phyloP scores from a whole-genome alignment of 768 basidiomycete genomes.

The Russula ochroleuca region DNA sequence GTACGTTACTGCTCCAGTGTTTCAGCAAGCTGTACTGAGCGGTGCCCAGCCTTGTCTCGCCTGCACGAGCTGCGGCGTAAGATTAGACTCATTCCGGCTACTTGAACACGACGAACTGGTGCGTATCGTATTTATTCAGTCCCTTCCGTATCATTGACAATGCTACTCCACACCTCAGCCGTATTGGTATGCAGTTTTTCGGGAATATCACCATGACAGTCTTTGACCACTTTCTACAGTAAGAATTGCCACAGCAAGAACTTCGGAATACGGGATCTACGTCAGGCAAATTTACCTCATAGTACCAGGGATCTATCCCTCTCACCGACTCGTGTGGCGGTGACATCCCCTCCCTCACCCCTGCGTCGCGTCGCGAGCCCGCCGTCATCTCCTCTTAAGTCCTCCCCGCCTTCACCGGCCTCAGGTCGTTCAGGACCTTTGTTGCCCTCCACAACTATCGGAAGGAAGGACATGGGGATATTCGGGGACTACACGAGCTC shows the following conservation, averaged over 20 bases:
- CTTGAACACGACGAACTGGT: slow-evolving; percentile 84
- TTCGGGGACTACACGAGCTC: slow-evolving; percentile 24
- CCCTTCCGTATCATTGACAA: slow-evolving; percentile 11
- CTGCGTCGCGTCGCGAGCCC: slow-evolving; percentile 35
- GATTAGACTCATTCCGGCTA: slow-evolving; percentile 70
- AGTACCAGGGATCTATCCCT: slow-evolving; percentile 37
- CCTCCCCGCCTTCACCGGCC: slow-evolving; percentile 30
- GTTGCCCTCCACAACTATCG: slow-evolving; percentile 27
- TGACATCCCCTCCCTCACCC: slow-evolving; percentile 16
- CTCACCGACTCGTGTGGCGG: slow-evolving; percentile 28
- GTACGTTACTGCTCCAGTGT: slow-evolving; percentile 34
- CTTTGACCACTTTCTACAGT: slow-evolving; percentile 39
- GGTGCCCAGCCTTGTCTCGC: slow-evolving; percentile 65
- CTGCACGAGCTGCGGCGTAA: slow-evolving; percentile 70
- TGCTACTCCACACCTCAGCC: slow-evolving; percentile 33
- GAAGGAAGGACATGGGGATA: slow-evolving; percentile 32
- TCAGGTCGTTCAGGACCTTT: slow-evolving; percentile 23
- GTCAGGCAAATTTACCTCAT: slow-evolving; percentile 64
- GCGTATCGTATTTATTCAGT: slow-evolving; percentile 18
- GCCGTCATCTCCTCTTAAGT: slow-evolving; percentile 31
- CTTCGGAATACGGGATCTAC: slow-evolving; percentile 72
- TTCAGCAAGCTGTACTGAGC: slow-evolving; percentile 18
- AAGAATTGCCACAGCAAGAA: slow-evolving; percentile 77
- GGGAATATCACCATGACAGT: not conserved
- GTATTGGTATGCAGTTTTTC: slow-evolving; percentile 40